A percentile compares a stretch with the other conserved stretches of the same genome.
Evolutionary conservation across 495 filamentous ascomycete genomes (phyloP).

Genomic region (Aspergillus coremiiformis): DNA sequence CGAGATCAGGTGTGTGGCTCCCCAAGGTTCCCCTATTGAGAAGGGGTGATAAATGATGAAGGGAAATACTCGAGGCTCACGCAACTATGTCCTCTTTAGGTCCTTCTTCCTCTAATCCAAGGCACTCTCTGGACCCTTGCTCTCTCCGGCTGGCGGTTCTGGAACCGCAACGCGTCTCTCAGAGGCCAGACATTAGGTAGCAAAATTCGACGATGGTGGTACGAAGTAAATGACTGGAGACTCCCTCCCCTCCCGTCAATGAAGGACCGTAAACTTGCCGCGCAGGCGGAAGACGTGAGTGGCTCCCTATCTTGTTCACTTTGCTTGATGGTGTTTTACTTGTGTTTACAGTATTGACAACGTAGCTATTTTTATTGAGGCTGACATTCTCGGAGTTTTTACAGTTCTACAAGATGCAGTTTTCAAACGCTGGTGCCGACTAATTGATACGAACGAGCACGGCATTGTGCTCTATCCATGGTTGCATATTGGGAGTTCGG

Average conservation of each 20-base stretch:
- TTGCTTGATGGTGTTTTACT: background rate
- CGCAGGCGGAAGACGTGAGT: constrained; percentile 45
- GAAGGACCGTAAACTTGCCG: constrained; percentile 27
- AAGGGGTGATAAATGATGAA: background rate
- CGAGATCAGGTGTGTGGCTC: constrained; percentile 67
- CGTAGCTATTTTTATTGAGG: background rate
- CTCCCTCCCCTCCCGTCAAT: constrained; percentile 36
- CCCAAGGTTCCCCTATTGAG: background rate
- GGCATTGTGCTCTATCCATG: background rate
- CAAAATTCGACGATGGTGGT: constrained; percentile 79
- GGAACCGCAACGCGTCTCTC: constrained; percentile 66
- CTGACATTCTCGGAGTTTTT: constrained; percentile 37
- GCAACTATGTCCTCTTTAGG: constrained; percentile 34
- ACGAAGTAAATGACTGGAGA: constrained; percentile 79
- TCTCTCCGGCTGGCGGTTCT: constrained; percentile 73
- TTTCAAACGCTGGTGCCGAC: constrained; percentile 33
- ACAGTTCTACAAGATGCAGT: constrained; percentile 40
- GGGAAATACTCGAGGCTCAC: background rate
- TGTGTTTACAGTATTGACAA: background rate
- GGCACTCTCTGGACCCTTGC: constrained; percentile 76
- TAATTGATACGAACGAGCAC: background rate
- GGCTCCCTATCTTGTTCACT: constrained; percentile 9
- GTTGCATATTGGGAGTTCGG: constrained; percentile 5
- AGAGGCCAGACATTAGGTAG: constrained; percentile 65
- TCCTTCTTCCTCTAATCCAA: constrained; percentile 76